Conservation (phyloP, 179 eudicot species). For the Silene coronaria region DNA sequence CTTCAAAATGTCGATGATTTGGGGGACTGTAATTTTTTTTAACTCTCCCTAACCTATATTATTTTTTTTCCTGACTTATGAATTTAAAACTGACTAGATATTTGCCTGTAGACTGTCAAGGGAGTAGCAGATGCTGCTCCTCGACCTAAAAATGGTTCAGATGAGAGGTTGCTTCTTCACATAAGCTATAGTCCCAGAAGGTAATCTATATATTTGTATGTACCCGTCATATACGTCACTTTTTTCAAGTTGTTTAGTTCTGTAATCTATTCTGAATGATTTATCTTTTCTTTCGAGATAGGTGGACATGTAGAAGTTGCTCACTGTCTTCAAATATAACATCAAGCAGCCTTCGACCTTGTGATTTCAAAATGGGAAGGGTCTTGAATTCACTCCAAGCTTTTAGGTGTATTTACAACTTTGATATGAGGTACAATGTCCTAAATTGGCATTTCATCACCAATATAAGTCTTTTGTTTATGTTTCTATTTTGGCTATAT, state of each 20-base stretch:
- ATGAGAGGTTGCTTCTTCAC: slow-evolving; percentile 78
- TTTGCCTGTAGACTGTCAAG: slow-evolving; percentile 52
- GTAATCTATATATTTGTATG: slow-evolving; percentile 27
- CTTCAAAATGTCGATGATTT: background rate
- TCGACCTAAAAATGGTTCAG: slow-evolving; percentile 36
- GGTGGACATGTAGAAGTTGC: slow-evolving; percentile 88
- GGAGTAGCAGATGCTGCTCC: slow-evolving; percentile 78
- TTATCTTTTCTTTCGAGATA: slow-evolving; percentile 20
- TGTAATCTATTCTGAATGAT: background rate
- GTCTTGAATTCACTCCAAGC: slow-evolving; percentile 65
- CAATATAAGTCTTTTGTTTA: background rate
- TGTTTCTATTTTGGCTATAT: background rate
- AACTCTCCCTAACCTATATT: background rate
- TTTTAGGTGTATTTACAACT: slow-evolving; percentile 64
- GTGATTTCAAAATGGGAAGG: slow-evolving; percentile 89
- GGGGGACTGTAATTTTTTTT: background rate
- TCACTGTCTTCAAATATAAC: slow-evolving; percentile 69
- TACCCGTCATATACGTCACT: background rate
- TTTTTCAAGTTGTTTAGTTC: background rate
- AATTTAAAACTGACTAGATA: slow-evolving; percentile 1
- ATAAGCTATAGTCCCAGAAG: slow-evolving; percentile 87
- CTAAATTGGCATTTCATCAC: background rate
- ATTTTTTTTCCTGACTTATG: background rate
- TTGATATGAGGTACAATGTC: slow-evolving; percentile 58
- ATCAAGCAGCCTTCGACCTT: slow-evolving; percentile 77